These are phyloP conservation scores for Fusarium nodosum DNA, from an alignment of 2,329 filamentous ascomycete genomes.

Conservation along the genomic window DNA sequence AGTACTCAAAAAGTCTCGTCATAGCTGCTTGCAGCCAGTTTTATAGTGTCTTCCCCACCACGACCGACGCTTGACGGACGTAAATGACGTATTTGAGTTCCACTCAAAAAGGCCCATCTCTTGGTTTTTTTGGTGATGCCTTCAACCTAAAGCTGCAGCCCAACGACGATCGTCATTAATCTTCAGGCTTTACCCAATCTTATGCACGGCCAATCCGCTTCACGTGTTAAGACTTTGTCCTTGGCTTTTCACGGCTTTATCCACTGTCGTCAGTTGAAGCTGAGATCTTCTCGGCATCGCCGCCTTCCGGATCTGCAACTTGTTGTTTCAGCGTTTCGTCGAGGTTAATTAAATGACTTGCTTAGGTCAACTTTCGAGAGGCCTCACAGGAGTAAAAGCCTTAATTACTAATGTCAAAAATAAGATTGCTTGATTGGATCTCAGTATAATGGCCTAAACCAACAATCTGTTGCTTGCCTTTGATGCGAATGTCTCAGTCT, in stretches of 20 bases:
- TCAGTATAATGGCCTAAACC: not conserved
- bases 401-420: not conserved
- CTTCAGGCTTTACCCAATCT: conserved; percentile 24
- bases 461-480: not conserved
- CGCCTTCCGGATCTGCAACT: conserved; percentile 35
- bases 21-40: conserved; percentile 39
- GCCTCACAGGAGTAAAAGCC: not conserved
- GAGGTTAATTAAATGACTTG: not conserved
- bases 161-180: conserved; percentile 38
- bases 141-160: conserved; percentile 37
- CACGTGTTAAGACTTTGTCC: not conserved
- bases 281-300: conserved; percentile 42
- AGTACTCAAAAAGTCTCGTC: conserved; percentile 15
- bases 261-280: conserved; percentile 19
- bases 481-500: not conserved
- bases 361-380: not conserved
- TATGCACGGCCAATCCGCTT: conserved; percentile 14
- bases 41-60: conserved; percentile 21
- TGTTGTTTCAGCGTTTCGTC: conserved; percentile 32
- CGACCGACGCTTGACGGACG: conserved; percentile 16
- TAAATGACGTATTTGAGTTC: conserved; percentile 41
- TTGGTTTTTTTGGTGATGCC: conserved; percentile 32
- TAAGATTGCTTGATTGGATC: not conserved
- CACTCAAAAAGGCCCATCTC: conserved; percentile 29
- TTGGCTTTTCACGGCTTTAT: conserved; percentile 5